Base-by-base conservation (phyloP, 768 basidiomycete genomes). In the Ramaria sp. region DNA sequence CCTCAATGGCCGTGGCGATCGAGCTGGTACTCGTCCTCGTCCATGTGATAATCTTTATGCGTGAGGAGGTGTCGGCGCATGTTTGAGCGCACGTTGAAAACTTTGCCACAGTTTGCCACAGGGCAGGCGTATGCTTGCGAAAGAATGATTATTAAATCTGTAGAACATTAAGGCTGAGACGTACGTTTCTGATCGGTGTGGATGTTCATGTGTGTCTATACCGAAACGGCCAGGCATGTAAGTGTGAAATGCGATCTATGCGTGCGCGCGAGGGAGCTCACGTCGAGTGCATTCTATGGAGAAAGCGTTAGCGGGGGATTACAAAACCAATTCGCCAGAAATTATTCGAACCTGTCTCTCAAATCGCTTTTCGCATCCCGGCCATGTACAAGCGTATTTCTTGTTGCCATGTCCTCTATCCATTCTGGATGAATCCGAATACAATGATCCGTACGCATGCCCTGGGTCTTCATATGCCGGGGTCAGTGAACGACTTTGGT, bases 31-130 rank as follows among this genome's bases (percentile, higher is more conserved):
- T 37, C 34, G 13, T 37, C 34, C 13, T 37, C 34, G 13, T 37
- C 34, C 34, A 37, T 37, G 34, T 37, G 34, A 37, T 37, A 37
- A 15, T 57, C 55, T 33, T 50, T 57, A 45, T 57, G 55, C 17
- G 55, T 57, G 45, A 49, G 33, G 9, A 57, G 22, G 39, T 57
- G 55, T n/a, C 55, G 45, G 19, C 55, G 55, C 55, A 57, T 57
- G 46, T 57, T 57, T 15, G 55, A 57, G 46, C 55, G 55, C 12
- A 57, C 55, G 30, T 57, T 57, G 55, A 57, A 57, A 17, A 24
- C 55, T 47, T 57, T 57, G 17, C 55, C 55, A 38, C 55, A 57
- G 31, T 38, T 19, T 15, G 43, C 12, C 11, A 57, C 33, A 13
- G 55, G 55, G 31, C 55, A 57, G 46, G 38, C 47, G 34, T 47